Evolutionary conservation across 305 asterid genomes (phyloP), one percentile per base, ranked within the genome.

Genomic region (Ilex paraguariensis): DNA sequence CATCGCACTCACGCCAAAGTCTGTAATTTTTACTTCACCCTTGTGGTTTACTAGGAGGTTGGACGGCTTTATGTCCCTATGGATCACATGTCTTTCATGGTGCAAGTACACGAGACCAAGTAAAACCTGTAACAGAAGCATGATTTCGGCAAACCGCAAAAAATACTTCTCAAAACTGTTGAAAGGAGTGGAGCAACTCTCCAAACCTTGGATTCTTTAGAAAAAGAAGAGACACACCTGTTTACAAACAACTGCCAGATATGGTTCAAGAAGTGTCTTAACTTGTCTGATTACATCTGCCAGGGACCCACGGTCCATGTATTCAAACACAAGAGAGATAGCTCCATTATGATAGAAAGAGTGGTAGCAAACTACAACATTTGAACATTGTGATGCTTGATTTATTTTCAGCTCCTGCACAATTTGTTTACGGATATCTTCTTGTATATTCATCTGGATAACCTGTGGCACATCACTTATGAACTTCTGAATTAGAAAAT

Each of bases 311-410:
- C 97, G 96, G 76, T 84, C 90, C 90, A 84, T 84, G 77, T 81
- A 84, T 58, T 84, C 90, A 21, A 84, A 58, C 70, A 90, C 96
- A 66, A 93, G 81, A 67, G 95, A 90, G 62, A 93, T 90, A 61
- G 95, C 96, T 63, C 99, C 99, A 62, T 93, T 90, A 82, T 93
- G 96, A 83, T 93, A 93, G 85, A 90, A 93, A 33, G 99, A 93
- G 74, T 87, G 96, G 75, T 93, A 83, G 82, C 99, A 93, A 66
- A 87, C 91, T 15, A 93, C 90, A 66, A 79, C 86, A 66, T 87
- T 79, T 30, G 95, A 78, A 74, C 99, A 89, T 70, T 81, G 96
- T 55, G 97, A 82, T 60, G 90, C 91, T 79, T 84, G 96, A 72
- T 93, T 93, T 62, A 93, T 90, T 83, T 93, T 93, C 64, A 93